Evolutionary conservation across 495 filamentous ascomycete genomes (phyloP), one percentile per base, ranked within the genome.

Genomic region (Cenococcum geophilum): DNA sequence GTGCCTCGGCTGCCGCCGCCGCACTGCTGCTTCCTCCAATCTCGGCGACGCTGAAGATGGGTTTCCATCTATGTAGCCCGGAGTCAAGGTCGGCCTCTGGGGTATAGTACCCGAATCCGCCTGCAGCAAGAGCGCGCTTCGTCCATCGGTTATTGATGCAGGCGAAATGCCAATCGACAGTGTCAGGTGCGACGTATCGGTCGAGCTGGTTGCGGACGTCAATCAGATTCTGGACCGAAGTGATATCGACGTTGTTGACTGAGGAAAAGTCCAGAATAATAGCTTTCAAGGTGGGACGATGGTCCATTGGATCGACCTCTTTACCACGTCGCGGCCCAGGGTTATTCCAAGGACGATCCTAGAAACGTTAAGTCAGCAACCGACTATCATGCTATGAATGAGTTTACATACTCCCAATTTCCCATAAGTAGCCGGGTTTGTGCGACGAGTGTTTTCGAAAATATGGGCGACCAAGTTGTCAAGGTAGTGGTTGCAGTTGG

Each of bases 181-280:
- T 77, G 11, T 91, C 86, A 0, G 93, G 93, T 0, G 86, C 74
- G 16, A 89, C 82, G 71, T 96, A 96, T 14, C 86, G 81, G 73
- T 97, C 93, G 21, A 98, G 84, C 71, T 97, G 95, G 74, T 97
- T 98, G 72, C 93, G 91, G 1, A 98, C 90, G 67, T 98, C 93
- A 73, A 98, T 96, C 42, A 98, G 77, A 72, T 93, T 88, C 76
- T 98, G 93, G 1, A 97, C 82, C 0, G 91, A 95, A 1, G 93
- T 97, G 58, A 95, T 83, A 67, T 98, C 93, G 53, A 97, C 89
- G 67, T 97, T 92, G 76, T 98, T 97, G 67, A 98, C 93, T 0
- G 89, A 91, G 42, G 86, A 89, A 74, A 98, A 95, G 71, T 98
- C 93, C 20, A 98, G 84, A 59, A 98, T 95, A 69, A 98, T 79